phyloP scores from a whole-genome alignment of 129 eudicot species.

The Solidago caesia region DNA sequence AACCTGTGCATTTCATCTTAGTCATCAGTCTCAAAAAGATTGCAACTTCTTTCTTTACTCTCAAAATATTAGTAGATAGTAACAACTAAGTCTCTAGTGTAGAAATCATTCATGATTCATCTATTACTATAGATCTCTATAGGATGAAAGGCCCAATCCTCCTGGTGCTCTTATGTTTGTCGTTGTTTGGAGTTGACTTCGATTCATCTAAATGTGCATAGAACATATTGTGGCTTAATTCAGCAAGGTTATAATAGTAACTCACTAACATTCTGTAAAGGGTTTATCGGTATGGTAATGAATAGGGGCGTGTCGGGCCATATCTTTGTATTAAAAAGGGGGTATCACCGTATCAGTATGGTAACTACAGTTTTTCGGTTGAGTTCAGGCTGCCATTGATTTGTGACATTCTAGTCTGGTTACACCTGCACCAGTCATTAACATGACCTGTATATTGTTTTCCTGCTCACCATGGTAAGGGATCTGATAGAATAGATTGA shows the following conservation, averaged over 20 bases:
- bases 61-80: background rate
- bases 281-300: background rate
- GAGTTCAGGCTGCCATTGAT: background rate
- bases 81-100: background rate
- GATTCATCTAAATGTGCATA: background rate
- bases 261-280: constrained; percentile 3
- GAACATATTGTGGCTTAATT: background rate
- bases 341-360: background rate
- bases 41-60: background rate
- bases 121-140: background rate
- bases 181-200: background rate
- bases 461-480: background rate
- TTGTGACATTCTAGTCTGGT: background rate
- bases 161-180: background rate
- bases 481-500: background rate
- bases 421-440: background rate
- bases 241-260: background rate
- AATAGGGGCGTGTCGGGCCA: background rate
- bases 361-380: background rate
- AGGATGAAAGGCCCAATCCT: background rate
- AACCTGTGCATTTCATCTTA: background rate
- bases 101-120: background rate
- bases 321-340: background rate
- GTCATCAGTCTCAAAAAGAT: background rate
- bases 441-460: background rate